A percentile compares a stretch with the other conserved stretches of the same genome.
Evolutionary conservation across 257 asterid species (phyloP).

Genomic region (Salvia hispanica): DNA sequence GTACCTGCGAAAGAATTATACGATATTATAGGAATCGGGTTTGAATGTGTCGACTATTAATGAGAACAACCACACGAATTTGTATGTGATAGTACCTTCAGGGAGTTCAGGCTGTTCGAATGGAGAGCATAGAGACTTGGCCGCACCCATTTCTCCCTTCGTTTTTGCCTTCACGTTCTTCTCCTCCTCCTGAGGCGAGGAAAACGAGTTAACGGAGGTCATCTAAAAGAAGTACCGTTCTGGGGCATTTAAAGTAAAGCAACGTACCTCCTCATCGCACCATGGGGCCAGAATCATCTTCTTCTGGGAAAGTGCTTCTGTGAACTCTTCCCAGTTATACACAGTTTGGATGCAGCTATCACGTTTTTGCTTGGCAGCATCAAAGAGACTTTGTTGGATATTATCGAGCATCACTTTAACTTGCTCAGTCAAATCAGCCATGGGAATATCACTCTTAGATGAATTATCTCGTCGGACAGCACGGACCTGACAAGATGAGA

Average conservation of each 20-base stretch:
- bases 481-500: slow-evolving; percentile 59
- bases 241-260: not conserved
- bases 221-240: not conserved
- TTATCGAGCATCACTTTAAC: slow-evolving; percentile 57
- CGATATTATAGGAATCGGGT: not conserved
- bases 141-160: slow-evolving; percentile 93
- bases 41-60: not conserved
- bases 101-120: slow-evolving; percentile 89
- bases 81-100: slow-evolving; percentile 50
- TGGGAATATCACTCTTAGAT: slow-evolving; percentile 68
- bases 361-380: slow-evolving; percentile 70
- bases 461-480: slow-evolving; percentile 84
- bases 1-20: slow-evolving; percentile 53
- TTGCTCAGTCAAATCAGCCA: slow-evolving; percentile 56
- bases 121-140: slow-evolving; percentile 84
- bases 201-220: not conserved
- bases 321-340: slow-evolving; percentile 79
- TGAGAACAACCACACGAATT: not conserved
- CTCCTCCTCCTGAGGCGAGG: slow-evolving; percentile 70
- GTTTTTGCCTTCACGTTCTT: slow-evolving; percentile 87
- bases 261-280: slow-evolving; percentile 88
- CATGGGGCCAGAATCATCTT: slow-evolving; percentile 92
- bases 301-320: slow-evolving; percentile 72
- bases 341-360: slow-evolving; percentile 75
- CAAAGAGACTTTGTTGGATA: slow-evolving; percentile 70